Evolutionary conservation across 192 early-diverging fungal species (phyloP).

Genomic region (Backusella luteola): DNA sequence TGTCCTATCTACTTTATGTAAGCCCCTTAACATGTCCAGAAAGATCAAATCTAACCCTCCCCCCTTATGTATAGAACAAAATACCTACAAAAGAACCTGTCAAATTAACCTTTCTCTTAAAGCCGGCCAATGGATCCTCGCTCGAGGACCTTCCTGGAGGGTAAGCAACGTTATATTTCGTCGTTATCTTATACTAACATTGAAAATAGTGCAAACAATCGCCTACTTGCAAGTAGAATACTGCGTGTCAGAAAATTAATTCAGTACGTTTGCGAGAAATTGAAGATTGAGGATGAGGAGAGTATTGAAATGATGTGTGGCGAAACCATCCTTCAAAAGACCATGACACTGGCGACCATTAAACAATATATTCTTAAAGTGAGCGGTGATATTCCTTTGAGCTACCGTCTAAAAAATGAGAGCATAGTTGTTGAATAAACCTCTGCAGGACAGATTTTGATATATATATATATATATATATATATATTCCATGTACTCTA

Average conservation of each 20-base stretch:
- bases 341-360: slow-evolving; percentile 69
- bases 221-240: slow-evolving; percentile 87
- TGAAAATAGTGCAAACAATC: slow-evolving; percentile 29
- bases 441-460: background rate
- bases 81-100: slow-evolving; percentile 68
- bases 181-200: background rate
- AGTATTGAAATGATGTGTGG: slow-evolving; percentile 59
- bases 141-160: slow-evolving; percentile 52
- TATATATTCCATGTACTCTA: background rate
- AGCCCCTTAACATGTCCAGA: background rate
- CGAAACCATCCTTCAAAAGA: slow-evolving; percentile 56
- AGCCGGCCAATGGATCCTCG: slow-evolving; percentile 57
- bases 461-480: no score
- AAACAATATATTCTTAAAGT: slow-evolving; percentile 64
- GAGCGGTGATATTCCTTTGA: slow-evolving; percentile 53
- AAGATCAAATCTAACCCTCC: no score
- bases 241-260: slow-evolving; percentile 83
- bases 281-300: slow-evolving; percentile 27
- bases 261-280: slow-evolving; percentile 80
- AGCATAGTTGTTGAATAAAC: background rate
- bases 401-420: slow-evolving; percentile 34
- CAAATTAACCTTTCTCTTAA: slow-evolving; percentile 83
- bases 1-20: slow-evolving; percentile 69
- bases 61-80: slow-evolving; percentile 47
- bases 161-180: slow-evolving; percentile 24